Evolutionary conservation across 345 rosid genomes (phyloP), one percentile per base, ranked within the genome.

Genomic region (Populus davidiana): DNA sequence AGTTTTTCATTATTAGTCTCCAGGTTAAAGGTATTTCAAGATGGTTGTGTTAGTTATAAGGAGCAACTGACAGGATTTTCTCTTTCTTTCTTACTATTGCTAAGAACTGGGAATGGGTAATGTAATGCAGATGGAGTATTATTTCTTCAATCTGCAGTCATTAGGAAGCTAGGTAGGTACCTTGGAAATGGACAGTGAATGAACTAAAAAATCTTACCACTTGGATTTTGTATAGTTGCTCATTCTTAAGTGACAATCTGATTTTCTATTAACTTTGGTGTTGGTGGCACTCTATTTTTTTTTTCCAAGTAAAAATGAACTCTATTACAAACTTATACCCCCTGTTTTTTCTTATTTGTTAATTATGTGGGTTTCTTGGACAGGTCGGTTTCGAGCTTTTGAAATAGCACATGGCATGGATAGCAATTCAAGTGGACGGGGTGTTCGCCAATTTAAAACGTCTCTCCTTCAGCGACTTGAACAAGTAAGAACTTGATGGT

Each of bases 381-480:
- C 84, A 93, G 99, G 99, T 56, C 97, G 99, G 11, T 90, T 95
- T 79, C 93, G 87, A 82, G 99, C 94, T 72, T 90, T 95, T 74
- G 94, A 75, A 79, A 83, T 88, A 76, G 98, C 98, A 49, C 98
- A 93, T 71, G 87, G 77, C 78, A 70, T 88, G 92, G 99, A 95
- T 75, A 77, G 81, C 67, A 87, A 91, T 72, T 95, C 99, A 5
- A 86, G 79, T 1, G 97, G 93, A 38, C 83, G 98, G 77, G 94
- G 97, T 77, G 96, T 93, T 66, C 88, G 98, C 54, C 98, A 95
- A 67, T 95, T 95, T 81, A 95, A 93, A 84, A 95, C 98, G 43
- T 86, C 90, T 75, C 99, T 95, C 81, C 94, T 95, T 76, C 92
- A 84, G 80, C 89, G 99, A 68, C 98, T 95, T 78, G 91, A 91